Conservation (phyloP, 176 grass and related monocot genomes). For the Carex littledalei region DNA sequence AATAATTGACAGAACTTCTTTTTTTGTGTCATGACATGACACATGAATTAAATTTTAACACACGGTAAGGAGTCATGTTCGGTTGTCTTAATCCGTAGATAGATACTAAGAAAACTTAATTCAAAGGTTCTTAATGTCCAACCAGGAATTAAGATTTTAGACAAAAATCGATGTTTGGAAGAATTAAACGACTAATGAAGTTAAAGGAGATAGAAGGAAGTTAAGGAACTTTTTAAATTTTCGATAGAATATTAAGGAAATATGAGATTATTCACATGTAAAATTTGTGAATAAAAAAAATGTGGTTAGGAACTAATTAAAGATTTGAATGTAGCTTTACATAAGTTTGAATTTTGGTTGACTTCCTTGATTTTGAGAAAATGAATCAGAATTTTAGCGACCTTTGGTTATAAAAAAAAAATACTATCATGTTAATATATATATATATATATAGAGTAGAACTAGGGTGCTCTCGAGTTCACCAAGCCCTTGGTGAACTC, state of each 20-base stretch:
- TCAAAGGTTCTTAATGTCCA: too few species aligned
- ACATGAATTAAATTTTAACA: neutral
- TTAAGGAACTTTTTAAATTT: neutral
- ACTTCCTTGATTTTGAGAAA: neutral
- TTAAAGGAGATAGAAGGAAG: too few species aligned
- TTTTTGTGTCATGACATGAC: neutral
- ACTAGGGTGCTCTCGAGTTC: too few species aligned
- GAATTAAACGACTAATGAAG: too few species aligned
- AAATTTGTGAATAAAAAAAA: neutral
- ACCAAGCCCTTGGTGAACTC: too few species aligned
- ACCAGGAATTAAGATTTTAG: too few species aligned
- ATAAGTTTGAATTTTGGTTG: neutral
- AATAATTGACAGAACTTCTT: neutral
- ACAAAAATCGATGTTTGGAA: too few species aligned
- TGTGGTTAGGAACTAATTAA: neutral
- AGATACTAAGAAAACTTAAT: too few species aligned
- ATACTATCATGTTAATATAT: neutral
- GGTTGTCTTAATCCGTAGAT: too few species aligned
- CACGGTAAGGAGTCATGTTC: too few species aligned
- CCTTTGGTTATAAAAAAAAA: neutral
- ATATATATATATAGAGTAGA: too few species aligned
- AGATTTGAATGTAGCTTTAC: neutral
- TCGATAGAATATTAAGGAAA: neutral
- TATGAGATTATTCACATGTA: neutral
- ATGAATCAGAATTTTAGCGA: neutral